A percentile compares a stretch with the other conserved stretches of the same genome.
phyloP scores from a whole-genome alignment of 768 basidiomycete species.

The Tulasnella sp. region DNA sequence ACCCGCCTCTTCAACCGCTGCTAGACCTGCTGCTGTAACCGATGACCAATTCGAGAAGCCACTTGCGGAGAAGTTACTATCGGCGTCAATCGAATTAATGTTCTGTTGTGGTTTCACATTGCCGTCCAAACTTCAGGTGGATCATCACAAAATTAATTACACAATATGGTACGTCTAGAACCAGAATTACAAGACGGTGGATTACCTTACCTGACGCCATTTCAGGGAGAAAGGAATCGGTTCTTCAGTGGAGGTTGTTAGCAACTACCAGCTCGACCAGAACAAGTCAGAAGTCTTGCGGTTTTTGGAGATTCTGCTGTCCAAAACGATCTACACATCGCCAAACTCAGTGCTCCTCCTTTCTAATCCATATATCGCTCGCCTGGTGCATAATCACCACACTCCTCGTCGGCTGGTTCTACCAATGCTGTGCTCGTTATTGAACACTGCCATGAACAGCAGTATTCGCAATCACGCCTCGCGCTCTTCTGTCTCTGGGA shows the following conservation, averaged over 20 bases:
- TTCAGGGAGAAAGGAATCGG: conserved; percentile 91
- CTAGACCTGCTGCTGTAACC: conserved; percentile 11
- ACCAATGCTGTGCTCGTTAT: conserved; percentile 81
- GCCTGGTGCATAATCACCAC: conserved; percentile 52
- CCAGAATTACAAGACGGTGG: background rate
- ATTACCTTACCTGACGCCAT: background rate
- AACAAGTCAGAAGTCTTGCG: conserved; percentile 87
- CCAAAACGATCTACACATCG: conserved; percentile 80
- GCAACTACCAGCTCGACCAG: conserved; percentile 49
- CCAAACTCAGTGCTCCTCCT: conserved; percentile 55
- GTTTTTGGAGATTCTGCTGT: conserved; percentile 76
- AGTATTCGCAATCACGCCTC: background rate
- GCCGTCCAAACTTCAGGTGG: conserved; percentile 62
- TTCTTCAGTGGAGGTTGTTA: conserved; percentile 64
- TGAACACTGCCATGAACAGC: conserved; percentile 82
- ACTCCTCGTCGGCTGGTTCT: conserved; percentile 74
- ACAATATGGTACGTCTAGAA: conserved; percentile 64
- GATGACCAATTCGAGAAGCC: conserved; percentile 51
- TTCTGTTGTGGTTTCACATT: conserved; percentile 94
- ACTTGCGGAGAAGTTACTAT: conserved; percentile 69
- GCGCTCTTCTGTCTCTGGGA: background rate
- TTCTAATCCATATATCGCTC: conserved; percentile 61
- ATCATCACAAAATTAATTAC: conserved; percentile 76
- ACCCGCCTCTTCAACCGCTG: conserved; percentile 22
- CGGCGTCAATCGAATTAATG: conserved; percentile 69